A percentile compares a stretch with the other conserved stretches of the same genome.
These are phyloP conservation scores for Erodium trifolium DNA, from an alignment of 441 rosid species.

Conservation along the genomic window DNA sequence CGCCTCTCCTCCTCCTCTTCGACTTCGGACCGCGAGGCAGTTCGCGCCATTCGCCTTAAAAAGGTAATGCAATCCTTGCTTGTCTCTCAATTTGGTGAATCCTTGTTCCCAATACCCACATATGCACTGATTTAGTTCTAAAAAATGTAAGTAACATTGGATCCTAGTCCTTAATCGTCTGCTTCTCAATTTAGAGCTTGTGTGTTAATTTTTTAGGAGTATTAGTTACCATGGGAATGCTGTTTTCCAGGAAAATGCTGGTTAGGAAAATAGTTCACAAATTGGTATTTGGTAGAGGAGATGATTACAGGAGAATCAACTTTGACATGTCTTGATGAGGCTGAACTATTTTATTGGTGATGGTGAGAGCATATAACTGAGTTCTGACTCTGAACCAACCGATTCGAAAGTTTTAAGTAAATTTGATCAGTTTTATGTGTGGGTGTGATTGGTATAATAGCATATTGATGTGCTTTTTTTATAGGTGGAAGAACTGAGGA, in stretches of 20 bases:
- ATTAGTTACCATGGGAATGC: not conserved
- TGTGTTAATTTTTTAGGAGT: not conserved
- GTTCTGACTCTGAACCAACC: not conserved
- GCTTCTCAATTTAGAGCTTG: too few relatives aligned
- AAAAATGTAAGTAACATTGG: not conserved
- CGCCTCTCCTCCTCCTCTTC: constrained; percentile 46
- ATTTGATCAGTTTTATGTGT: not conserved
- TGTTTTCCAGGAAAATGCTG: not conserved
- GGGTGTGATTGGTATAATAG: not conserved
- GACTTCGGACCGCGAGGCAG: constrained; percentile 68
- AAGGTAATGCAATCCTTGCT: constrained; percentile 35
- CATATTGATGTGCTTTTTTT: not conserved
- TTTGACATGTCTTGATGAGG: not conserved
- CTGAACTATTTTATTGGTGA: not conserved
- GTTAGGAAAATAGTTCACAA: not conserved
- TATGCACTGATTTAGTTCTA: not conserved
- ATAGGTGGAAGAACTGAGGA: constrained; percentile 75
- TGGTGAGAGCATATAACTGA: not conserved
- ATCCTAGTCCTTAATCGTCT: too few relatives aligned
- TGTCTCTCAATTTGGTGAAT: too few relatives aligned
- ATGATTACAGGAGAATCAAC: not conserved
- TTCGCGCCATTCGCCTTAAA: constrained; percentile 77
- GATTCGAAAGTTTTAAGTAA: not conserved
- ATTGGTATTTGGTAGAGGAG: not conserved
- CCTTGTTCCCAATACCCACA: not conserved